Base-by-base conservation (phyloP, 2,329 filamentous ascomycete species). In the Talaromyces sp. region DNA sequence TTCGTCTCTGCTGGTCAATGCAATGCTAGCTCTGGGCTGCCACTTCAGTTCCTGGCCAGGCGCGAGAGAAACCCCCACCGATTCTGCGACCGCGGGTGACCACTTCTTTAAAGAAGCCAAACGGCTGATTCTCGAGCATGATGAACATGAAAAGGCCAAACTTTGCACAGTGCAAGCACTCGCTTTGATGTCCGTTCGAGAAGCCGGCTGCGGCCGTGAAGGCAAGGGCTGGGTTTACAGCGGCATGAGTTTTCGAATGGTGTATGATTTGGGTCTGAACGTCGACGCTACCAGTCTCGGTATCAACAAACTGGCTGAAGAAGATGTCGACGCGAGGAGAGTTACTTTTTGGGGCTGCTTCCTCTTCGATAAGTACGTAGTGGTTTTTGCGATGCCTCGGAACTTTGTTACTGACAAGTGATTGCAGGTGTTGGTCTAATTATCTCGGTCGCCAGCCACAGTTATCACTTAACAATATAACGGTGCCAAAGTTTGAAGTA, bases 331-430 rank as follows among this genome's bases (percentile, higher is more conserved):
- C 75, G 92, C 92, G 2, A 83, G 94, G 43, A 84, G 90, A 57
- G 88, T 97, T 48, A 97, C 94, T 0, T 97, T 97, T 70, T 97
- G 94, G 94, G 94, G 94, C 7, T 97, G 92, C 72, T 97, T 94
- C 74, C 77, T 96, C n/a, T 96, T 97, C 72, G 94, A 99, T 79
- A 97, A 97, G 81, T 85, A 69, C 64, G 79, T 70, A 46, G 35
- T 27, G 21, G 14, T 21, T 14, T 26, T 29, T 29, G 1, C 17
- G 12, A 14, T 52, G 4, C 24, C 7, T 29, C 17, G 17, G 2
- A 46, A 14, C 12, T n/a, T 46, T 54, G 8, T 21, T n/a, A 38
- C 14, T 3, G 29, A 35, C 64, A 69, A 26, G 56, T 46, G 17
- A 32, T 58, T 17, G 26, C 60, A 85, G 83, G 67, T 96, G 91